Conservation (phyloP, 192 early-diverging fungal species). For the Backusella australiensis region DNA sequence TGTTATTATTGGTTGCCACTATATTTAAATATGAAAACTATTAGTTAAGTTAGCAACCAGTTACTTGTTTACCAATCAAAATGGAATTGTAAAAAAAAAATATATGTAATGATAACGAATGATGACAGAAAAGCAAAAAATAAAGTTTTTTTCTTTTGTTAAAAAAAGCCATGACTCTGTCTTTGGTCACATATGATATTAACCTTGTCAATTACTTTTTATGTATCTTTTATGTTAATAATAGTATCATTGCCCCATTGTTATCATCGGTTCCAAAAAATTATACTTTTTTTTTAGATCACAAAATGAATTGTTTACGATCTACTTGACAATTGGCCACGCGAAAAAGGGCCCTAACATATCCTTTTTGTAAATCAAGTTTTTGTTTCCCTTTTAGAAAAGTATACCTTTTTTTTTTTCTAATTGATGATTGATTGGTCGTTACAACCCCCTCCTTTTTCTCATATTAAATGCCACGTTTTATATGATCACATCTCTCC, state of each 20-base stretch:
- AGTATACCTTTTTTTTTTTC: not conserved
- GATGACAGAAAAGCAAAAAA: not conserved
- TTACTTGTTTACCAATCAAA: not conserved
- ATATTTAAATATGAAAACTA: not conserved
- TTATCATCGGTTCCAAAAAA: not conserved
- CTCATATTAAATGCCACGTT: constrained; percentile 9
- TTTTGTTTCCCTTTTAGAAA: not conserved
- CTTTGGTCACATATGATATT: not conserved
- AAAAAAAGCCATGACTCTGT: not conserved
- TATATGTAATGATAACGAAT: not conserved
- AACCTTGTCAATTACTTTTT: not conserved
- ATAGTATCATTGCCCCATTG: not conserved
- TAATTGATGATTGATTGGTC: not conserved
- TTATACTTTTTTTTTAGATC: not conserved
- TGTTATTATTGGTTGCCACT: not conserved
- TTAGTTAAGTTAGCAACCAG: not conserved
- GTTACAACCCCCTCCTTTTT: not conserved
- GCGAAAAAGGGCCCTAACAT: not conserved
- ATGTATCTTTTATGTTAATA: not conserved
- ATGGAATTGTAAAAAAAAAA: not conserved
- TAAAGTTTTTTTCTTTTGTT: not conserved
- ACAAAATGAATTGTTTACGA: not conserved
- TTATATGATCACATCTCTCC: not conserved
- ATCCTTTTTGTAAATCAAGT: not conserved
- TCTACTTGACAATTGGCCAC: not conserved